Conservation (phyloP, 495 filamentous ascomycete species). For the Penicillium psychrofluorescens region DNA sequence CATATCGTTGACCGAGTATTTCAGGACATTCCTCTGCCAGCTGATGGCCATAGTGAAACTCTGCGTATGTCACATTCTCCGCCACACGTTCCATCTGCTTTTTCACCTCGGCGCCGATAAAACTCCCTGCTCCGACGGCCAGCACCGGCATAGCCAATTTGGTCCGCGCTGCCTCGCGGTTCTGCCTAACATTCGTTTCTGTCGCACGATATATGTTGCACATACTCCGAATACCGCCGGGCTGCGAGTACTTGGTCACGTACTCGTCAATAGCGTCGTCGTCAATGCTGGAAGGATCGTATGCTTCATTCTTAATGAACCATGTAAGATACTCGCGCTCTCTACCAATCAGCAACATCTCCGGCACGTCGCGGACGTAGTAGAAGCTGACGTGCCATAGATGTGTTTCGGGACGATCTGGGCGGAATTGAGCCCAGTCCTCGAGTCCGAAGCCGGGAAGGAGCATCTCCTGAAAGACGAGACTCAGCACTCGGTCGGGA, state of each 20-base stretch:
- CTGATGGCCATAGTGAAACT: neutral
- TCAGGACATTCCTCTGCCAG: neutral
- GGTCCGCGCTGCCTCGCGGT: neutral
- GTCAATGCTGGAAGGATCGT: slow-evolving; percentile 3
- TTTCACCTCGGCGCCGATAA: neutral
- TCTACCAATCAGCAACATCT: slow-evolving; percentile 30
- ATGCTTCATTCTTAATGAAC: slow-evolving; percentile 35
- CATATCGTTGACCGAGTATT: neutral
- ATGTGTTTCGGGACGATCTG: neutral
- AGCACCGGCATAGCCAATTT: neutral
- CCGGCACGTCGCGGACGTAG: slow-evolving; percentile 31
- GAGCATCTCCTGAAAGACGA: neutral
- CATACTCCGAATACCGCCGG: neutral
- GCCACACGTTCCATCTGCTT: neutral
- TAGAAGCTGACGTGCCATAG: slow-evolving; percentile 37
- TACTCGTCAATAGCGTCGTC: neutral
- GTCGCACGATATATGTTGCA: neutral
- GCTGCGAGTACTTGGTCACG: neutral
- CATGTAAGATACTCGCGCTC: slow-evolving; percentile 32
- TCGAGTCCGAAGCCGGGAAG: neutral
- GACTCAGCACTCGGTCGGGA: neutral
- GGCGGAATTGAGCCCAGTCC: neutral
- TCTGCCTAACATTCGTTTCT: neutral
- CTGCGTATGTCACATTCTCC: neutral
- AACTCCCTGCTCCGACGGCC: neutral